These are phyloP conservation scores for Mortierella sp. DNA, from an alignment of 371 early-diverging fungal genomes.

Conservation along the genomic window DNA sequence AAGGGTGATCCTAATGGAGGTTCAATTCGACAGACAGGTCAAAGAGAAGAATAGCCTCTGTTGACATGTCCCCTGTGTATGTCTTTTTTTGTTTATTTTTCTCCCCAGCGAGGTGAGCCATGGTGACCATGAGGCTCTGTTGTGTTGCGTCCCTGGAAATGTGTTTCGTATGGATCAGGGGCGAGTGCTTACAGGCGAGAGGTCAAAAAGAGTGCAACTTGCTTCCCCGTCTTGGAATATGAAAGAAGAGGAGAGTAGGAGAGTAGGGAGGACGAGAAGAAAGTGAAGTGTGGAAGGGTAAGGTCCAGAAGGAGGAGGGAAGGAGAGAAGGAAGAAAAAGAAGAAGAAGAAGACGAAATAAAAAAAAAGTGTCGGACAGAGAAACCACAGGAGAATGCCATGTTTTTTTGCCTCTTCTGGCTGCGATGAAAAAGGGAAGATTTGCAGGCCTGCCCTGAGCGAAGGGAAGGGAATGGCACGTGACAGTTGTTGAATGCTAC, in stretches of 20 bases:
- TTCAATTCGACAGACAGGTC: neutral
- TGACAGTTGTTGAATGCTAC: neutral
- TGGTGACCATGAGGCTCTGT: neutral
- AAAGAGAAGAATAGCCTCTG: neutral
- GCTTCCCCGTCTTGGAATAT: neutral
- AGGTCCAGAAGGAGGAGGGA: neutral
- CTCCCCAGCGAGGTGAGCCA: neutral
- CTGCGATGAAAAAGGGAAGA: neutral
- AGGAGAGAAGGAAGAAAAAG: neutral
- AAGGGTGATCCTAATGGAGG: neutral
- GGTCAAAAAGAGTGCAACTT: neutral
- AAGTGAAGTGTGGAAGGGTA: neutral
- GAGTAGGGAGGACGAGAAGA: neutral
- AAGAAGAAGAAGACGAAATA: neutral
- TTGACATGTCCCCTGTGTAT: neutral
- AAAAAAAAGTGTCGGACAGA: neutral
- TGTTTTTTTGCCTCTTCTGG: slow-evolving; percentile 1
- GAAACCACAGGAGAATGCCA: neutral
- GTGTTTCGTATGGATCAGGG: neutral
- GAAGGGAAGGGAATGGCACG: neutral
- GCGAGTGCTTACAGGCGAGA: neutral
- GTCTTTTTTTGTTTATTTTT: neutral
- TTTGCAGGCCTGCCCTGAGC: neutral
- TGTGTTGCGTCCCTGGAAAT: neutral
- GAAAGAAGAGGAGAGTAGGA: slow-evolving; percentile 4